Conservation (phyloP, 352 stramenopile genomes). For the Globisporangium cylindrosporum region DNA sequence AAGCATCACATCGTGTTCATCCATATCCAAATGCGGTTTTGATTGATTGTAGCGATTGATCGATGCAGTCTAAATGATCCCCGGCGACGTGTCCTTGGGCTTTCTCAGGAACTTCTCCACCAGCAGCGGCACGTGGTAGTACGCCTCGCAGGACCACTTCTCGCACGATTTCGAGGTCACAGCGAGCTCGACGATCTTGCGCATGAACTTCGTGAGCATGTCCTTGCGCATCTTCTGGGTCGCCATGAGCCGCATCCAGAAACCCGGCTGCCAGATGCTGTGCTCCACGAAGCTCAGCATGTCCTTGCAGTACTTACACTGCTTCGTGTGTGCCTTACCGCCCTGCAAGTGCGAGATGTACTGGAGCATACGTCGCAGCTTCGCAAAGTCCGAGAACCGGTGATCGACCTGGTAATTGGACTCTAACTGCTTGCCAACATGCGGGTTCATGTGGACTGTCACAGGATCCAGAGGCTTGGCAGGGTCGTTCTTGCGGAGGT, state of each 20-base stretch:
- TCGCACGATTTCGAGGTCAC: slow-evolving; percentile 3
- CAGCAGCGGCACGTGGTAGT: slow-evolving; percentile 12
- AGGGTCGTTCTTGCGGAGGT: not conserved
- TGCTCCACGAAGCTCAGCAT: slow-evolving; percentile 8
- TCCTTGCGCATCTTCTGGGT: slow-evolving; percentile 9
- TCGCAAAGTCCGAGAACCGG: slow-evolving; percentile 12
- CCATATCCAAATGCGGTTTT: too few relatives aligned
- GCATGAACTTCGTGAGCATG: slow-evolving; percentile 10
- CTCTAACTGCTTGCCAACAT: slow-evolving; percentile 7
- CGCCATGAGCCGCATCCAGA: slow-evolving; percentile 8
- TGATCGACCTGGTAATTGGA: slow-evolving; percentile 23
- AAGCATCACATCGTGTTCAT: too few relatives aligned
- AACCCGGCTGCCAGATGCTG: slow-evolving; percentile 5
- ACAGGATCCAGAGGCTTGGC: not conserved
- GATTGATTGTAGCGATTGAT: too few relatives aligned
- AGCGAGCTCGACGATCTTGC: slow-evolving; percentile 7
- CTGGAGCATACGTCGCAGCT: slow-evolving; percentile 10
- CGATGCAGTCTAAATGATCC: not conserved
- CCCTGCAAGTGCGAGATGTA: slow-evolving; percentile 9
- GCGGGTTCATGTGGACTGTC: slow-evolving; percentile 5
- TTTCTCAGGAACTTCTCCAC: slow-evolving; percentile 12
- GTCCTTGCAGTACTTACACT: slow-evolving; percentile 5
- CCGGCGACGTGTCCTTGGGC: not conserved
- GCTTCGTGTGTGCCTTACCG: slow-evolving; percentile 6
- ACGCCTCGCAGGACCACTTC: not conserved